These are phyloP conservation scores for Nemania abortiva DNA, from an alignment of 2,329 filamentous ascomycete species.

Conservation along the genomic window DNA sequence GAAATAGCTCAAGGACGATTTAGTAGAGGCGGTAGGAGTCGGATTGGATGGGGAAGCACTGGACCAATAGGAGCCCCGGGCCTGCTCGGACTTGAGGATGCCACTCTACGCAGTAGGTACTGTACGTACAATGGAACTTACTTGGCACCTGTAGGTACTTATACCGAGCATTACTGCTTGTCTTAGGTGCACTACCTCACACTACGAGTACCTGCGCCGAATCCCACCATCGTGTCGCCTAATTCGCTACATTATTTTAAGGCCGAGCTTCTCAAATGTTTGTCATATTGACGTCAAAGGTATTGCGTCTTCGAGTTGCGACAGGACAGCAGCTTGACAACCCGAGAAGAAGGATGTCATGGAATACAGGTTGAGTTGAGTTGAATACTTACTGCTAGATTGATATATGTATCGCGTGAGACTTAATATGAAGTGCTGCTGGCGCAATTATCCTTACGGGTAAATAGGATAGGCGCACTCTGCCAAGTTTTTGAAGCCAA, in stretches of 20 bases:
- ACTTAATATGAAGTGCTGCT: not conserved
- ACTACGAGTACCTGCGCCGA: not conserved
- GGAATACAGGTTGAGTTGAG: not conserved
- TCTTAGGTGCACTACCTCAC: not conserved
- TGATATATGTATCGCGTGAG: not conserved
- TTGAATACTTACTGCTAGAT: not conserved
- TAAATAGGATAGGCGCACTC: not conserved
- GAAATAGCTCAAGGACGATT: constrained; percentile 42
- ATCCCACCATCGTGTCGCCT: constrained; percentile 19
- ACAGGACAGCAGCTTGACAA: not conserved
- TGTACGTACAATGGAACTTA: too few species aligned
- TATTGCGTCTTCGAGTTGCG: not conserved
- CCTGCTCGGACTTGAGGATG: constrained; percentile 35
- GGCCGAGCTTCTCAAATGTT: constrained; percentile 11
- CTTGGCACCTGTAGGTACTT: not conserved
- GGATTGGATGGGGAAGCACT: constrained; percentile 35
- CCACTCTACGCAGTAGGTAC: not conserved
- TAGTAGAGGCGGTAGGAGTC: constrained; percentile 36
- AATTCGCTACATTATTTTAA: constrained; percentile 24
- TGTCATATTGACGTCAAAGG: constrained; percentile 20
- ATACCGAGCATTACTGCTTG: too few species aligned
- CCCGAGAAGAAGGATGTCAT: not conserved
- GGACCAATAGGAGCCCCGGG: constrained; percentile 35
- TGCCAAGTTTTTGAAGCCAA: not conserved
- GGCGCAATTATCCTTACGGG: not conserved